Conservation (phyloP, 2,329 filamentous ascomycete genomes). For the Hirsutella thompsonii region DNA sequence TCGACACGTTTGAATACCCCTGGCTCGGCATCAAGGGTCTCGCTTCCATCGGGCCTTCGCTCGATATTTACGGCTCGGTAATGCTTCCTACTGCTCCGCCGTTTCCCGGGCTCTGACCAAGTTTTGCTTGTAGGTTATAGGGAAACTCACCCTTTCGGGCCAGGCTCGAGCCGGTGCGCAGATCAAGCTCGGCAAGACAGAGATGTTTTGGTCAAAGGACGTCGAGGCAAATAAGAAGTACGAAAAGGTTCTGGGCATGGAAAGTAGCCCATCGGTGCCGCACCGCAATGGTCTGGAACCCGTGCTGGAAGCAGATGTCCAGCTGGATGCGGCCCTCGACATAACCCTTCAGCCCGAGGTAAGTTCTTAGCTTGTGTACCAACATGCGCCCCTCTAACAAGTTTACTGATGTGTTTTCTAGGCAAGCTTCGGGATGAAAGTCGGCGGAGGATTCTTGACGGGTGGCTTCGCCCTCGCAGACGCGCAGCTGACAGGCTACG, state of each 20-base stretch:
- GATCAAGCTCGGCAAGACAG: not conserved
- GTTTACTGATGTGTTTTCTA: too few relatives aligned
- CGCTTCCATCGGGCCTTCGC: not conserved
- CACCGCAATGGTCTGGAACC: not conserved
- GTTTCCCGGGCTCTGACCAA: too few relatives aligned
- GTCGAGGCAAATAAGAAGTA: slow-evolving; percentile 1
- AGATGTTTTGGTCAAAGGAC: slow-evolving; percentile 1
- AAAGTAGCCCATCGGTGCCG: not conserved
- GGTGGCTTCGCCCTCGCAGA: not conserved
- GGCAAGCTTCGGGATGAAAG: slow-evolving; percentile 1
- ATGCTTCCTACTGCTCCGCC: too few relatives aligned
- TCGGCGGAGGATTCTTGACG: not conserved
- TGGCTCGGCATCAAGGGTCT: slow-evolving; percentile 1
- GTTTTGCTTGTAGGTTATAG: not conserved
- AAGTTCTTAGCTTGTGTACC: not conserved
- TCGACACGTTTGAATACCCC: not conserved
- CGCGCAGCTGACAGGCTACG: slow-evolving; percentile 1
- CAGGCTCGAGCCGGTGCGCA: not conserved
- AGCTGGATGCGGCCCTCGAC: not conserved
- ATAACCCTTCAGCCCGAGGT: not conserved
- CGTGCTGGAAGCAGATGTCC: not conserved
- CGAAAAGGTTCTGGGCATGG: not conserved
- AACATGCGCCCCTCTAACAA: too few relatives aligned
- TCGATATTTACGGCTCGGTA: slow-evolving; percentile 1
- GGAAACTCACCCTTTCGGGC: not conserved